These are phyloP conservation scores for Discostella pseudostelligera DNA, from an alignment of 108 stramenopile genomes.

Conservation along the genomic window DNA sequence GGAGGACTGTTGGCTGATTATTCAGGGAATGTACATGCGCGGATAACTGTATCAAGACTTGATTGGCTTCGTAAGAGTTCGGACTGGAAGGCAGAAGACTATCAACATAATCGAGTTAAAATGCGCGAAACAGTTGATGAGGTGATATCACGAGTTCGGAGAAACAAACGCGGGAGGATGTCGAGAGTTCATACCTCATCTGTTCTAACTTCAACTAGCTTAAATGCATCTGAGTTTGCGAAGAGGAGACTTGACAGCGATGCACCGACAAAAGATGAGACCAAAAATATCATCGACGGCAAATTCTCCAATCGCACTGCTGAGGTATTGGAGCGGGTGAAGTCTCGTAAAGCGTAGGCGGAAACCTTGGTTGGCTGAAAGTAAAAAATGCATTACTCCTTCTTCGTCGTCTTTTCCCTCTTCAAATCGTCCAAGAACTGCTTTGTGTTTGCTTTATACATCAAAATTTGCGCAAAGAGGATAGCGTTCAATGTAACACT, in stretches of 20 bases:
- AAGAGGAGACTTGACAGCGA: neutral
- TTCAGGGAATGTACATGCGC: conserved; percentile 16
- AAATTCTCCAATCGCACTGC: conserved; percentile 2
- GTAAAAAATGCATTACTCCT: conserved; percentile 14
- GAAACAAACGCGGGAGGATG: conserved; percentile 36
- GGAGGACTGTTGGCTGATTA: conserved; percentile 23
- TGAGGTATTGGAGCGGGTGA: conserved; percentile 4
- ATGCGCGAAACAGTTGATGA: conserved; percentile 45
- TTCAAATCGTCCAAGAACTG: conserved; percentile 39
- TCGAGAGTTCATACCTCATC: conserved; percentile 1
- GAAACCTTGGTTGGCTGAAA: no score
- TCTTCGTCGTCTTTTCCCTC: conserved; percentile 57
- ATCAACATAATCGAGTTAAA: conserved; percentile 6
- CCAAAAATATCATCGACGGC: neutral
- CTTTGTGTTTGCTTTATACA: conserved; percentile 63
- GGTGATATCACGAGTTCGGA: conserved; percentile 30
- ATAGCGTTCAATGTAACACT: conserved; percentile 52
- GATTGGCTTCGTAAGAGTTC: neutral
- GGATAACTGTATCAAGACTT: conserved; percentile 17
- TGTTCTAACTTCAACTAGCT: neutral
- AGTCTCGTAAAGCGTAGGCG: conserved; percentile 1
- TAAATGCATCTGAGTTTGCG: neutral
- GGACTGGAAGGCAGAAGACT: neutral
- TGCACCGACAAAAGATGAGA: neutral
- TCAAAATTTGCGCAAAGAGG: conserved; percentile 60